Evolutionary conservation across 352 stramenopile genomes (phyloP).

Genomic region (Phytophthora fragariae): DNA sequence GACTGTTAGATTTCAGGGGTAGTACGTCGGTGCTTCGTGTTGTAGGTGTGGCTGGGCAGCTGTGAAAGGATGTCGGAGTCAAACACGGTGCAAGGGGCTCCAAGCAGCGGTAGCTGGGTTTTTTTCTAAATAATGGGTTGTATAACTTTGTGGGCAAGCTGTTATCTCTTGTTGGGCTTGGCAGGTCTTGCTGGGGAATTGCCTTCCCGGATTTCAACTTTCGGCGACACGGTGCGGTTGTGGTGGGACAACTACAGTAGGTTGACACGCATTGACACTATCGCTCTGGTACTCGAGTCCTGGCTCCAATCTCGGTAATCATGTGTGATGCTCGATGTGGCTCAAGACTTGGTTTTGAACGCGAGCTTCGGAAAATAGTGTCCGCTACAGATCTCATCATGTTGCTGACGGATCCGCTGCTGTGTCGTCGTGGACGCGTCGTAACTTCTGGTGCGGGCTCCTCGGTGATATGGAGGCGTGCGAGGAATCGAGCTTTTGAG

Average conservation of each 20-base stretch:
- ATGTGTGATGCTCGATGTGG: constrained; percentile 54
- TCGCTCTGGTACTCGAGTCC: constrained; percentile 12
- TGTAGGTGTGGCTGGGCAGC: constrained; percentile 15
- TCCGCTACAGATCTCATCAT: constrained; percentile 65
- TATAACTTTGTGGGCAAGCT: constrained; percentile 14
- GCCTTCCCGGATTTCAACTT: background rate
- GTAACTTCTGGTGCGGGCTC: constrained; percentile 14
- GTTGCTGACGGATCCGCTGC: constrained; percentile 62
- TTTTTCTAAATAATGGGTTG: constrained; percentile 39
- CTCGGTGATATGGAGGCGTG: constrained; percentile 20
- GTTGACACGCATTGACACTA: constrained; percentile 13
- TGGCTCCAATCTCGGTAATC: constrained; percentile 50
- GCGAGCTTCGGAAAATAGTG: constrained; percentile 52
- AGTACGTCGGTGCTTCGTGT: constrained; percentile 14
- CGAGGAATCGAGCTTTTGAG: constrained; percentile 20
- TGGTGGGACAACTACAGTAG: background rate
- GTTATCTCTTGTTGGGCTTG: constrained; percentile 1
- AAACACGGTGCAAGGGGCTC: background rate
- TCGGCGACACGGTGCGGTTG: background rate
- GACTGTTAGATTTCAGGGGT: constrained; percentile 4
- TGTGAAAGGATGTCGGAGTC: background rate
- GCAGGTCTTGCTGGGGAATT: background rate
- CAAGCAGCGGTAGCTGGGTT: constrained; percentile 22
- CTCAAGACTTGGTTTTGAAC: constrained; percentile 40
- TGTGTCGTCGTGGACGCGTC: constrained; percentile 43